Evolutionary conservation across 257 asterid species (phyloP).

Genomic region (Craterostigma plantagineum): DNA sequence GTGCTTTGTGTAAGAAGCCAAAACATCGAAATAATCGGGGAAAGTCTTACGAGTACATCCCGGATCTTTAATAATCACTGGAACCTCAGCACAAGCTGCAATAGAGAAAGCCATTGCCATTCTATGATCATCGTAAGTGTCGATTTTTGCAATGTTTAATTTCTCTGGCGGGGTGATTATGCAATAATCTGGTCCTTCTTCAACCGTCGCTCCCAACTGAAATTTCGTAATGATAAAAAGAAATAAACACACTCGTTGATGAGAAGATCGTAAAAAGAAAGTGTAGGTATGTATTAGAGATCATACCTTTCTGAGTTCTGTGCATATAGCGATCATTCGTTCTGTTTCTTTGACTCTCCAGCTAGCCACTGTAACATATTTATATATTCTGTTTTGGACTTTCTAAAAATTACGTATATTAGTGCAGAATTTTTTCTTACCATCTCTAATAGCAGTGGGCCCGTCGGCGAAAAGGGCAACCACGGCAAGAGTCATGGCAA

Average conservation of each 20-base stretch:
- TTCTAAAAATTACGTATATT: neutral
- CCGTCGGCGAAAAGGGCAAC: constrained; percentile 96
- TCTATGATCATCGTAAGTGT: constrained; percentile 86
- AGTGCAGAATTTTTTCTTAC: constrained; percentile 14
- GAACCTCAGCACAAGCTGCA: constrained; percentile 90
- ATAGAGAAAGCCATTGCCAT: constrained; percentile 99
- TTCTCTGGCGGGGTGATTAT: constrained; percentile 90
- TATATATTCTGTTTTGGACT: too few relatives aligned
- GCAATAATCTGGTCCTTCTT: constrained; percentile 90
- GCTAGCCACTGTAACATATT: constrained; percentile 63
- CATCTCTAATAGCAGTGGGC: constrained; percentile 87
- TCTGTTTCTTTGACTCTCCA: constrained; percentile 99
- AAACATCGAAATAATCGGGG: constrained; percentile 79
- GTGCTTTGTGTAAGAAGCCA: constrained; percentile 44
- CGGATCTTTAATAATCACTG: constrained; percentile 79
- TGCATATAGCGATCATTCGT: constrained; percentile 94
- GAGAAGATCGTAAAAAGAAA: too few relatives aligned
- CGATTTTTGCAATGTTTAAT: constrained; percentile 56
- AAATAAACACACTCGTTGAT: too few relatives aligned
- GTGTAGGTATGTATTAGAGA: too few relatives aligned
- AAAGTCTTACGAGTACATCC: constrained; percentile 96
- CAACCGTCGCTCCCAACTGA: constrained; percentile 92
- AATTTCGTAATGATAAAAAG: neutral
- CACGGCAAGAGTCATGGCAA: constrained; percentile 97
- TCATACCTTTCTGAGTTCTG: constrained; percentile 82